phyloP scores from a whole-genome alignment of 495 filamentous ascomycete genomes.

The Tuber microsphaerosporum region DNA sequence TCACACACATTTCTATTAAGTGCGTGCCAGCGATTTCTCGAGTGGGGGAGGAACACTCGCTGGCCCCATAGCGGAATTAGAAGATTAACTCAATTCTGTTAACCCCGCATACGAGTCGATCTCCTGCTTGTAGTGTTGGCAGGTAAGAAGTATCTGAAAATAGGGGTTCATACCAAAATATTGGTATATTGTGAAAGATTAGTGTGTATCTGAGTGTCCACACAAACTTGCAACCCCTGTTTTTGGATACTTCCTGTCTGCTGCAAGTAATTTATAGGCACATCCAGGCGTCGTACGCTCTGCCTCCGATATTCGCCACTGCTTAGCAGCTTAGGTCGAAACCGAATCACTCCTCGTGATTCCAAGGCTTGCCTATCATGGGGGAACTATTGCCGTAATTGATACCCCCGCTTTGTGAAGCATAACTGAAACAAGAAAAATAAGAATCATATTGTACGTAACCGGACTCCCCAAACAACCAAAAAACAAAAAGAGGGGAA shows the following conservation, averaged over 20 bases:
- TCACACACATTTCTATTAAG: background rate
- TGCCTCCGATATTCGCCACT: background rate
- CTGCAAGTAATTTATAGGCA: too few relatives aligned
- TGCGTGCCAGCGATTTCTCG: too few relatives aligned
- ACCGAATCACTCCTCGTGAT: background rate
- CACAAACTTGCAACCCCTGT: too few relatives aligned
- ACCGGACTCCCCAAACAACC: constrained; percentile 8
- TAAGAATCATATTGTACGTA: background rate
- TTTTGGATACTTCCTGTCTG: too few relatives aligned
- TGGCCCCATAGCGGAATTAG: background rate
- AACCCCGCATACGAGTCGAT: too few relatives aligned
- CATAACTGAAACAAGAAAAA: constrained; percentile 29
- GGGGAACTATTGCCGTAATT: background rate
- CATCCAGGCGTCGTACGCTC: background rate
- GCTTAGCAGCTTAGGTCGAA: background rate
- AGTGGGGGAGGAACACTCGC: background rate
- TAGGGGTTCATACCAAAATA: too few relatives aligned
- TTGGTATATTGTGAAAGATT: too few relatives aligned
- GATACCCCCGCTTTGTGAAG: background rate
- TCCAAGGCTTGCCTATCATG: background rate
- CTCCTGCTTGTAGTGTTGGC: too few relatives aligned
- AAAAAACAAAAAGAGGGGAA: constrained; percentile 1
- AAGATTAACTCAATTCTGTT: background rate
- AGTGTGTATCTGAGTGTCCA: too few relatives aligned
- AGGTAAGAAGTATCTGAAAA: too few relatives aligned